Evolutionary conservation across 176 grass and related monocot genomes (phyloP), one percentile per base, ranked within the genome.

Genomic region (Cenchrus fungigraminus): DNA sequence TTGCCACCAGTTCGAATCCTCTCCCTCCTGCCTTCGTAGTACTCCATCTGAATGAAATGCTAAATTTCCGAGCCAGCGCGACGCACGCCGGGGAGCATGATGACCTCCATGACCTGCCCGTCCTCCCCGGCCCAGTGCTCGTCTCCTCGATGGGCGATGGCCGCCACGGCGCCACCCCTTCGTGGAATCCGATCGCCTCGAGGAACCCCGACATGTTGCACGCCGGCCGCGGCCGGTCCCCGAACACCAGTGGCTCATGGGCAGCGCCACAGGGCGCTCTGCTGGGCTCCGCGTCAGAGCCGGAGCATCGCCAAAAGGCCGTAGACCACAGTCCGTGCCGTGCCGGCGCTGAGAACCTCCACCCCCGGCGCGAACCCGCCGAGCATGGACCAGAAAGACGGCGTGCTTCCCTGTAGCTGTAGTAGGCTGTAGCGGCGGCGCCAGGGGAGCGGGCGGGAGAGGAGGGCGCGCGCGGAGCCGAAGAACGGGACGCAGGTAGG

Each of bases 241-340:
- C 82, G 73, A 95, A 92, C 37, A 92, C 82, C 42, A 12, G 0
- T 43, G 93, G 90, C 47, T 1, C 34, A 86, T 84, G 5, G 90
- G 93, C 17, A 92, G 85, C 91, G 93, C 93, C 93, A 95, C 52
- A 90, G 90, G 12, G 88, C 52, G 93, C 93, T 95, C 87, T 92
- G 78, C 16, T 84, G 83, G 34, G 85, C 57, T 90, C 52, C 93
- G 78, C 65, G 79, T 73, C 49, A 90, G 34, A 34, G 79, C 28
- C 57, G 79, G 25, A 9, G 11, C 66, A 61, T 83, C 19, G 19
- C 4, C 9, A 34, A 34, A n/a, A 34, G 83, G 13, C 37, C 47
- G 79, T 40, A 95, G 44, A 44, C 80, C 80, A 62, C 65, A 73
- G 50, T 49, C 71, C 6, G 55, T 59, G n/a, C 94, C 91, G 34